Base-by-base conservation (phyloP, 352 stramenopile species). In the Vaucheria bursata region DNA sequence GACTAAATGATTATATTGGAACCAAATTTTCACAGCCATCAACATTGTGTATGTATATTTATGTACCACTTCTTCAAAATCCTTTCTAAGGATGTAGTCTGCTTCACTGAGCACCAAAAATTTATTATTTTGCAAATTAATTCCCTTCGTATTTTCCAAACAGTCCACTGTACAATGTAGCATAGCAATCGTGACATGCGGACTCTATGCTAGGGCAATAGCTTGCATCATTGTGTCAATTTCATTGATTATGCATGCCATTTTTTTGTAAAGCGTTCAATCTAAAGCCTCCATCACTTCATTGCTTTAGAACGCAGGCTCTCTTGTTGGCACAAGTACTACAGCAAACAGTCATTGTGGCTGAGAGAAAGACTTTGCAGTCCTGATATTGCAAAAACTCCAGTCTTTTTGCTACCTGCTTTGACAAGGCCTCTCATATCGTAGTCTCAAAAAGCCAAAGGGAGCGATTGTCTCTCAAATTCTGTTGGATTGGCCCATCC, bases 351-450 rank as follows among this genome's bases (percentile, higher is more conserved):
- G 77, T 1, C 92, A 89, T 86, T 94, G 87, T 25, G 91, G 92
- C 40, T 91, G 92, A 75, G 93, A 88, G 73, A 84, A 67, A 98
- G 82, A 59, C 86, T 88, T 83, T 97, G 91, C 50, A 98, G 85
- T 68, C 97, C 93, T 7, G 93, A 92, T 70, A 98, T 89, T 49
- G 94, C 88, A 74, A 98, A 98, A 36, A 92, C 94, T 33, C 91
- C 93, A 0, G 94, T 97, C 84, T 97, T 98, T 33, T 93, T 93
- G 0, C 88, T 95, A 8, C 93, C 88, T 59, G 97, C 98, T 91
- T 98, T 87, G 77, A 96, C 88, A 85, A 97, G 85, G 8, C 95
- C 96, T 77, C 99, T 98, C 76, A 99, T 90, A 84, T 99, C 96
- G 59, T 92, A 87, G 40, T 94, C 94, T 18, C 89, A 33, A 32